These are phyloP conservation scores for Paramecium pentaurelia DNA, from an alignment of 73 alveolate genomes.

Conservation along the genomic window DNA sequence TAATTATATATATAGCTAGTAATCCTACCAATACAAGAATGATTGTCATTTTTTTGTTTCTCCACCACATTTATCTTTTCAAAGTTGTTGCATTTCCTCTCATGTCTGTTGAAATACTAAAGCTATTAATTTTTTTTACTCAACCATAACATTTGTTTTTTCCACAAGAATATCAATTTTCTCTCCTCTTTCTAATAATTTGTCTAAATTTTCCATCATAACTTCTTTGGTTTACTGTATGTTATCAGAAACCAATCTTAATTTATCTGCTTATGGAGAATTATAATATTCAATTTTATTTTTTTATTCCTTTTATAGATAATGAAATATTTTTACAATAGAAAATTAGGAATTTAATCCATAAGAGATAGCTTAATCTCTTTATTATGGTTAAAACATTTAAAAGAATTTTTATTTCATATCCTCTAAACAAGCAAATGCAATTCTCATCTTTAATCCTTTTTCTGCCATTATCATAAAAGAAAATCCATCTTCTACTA, in stretches of 20 bases:
- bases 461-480: constrained; percentile 59
- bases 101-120: constrained; percentile 43
- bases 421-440: constrained; percentile 59
- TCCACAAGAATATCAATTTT: constrained; percentile 53
- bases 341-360: constrained; percentile 11
- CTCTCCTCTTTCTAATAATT: constrained; percentile 64
- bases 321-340: not conserved
- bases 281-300: constrained; percentile 49
- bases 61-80: constrained; percentile 63
- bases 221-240: constrained; percentile 48
- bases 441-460: constrained; percentile 50
- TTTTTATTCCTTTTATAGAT: not conserved
- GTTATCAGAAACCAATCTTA: not conserved
- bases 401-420: not conserved
- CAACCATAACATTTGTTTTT: constrained; percentile 45
- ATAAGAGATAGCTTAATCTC: constrained; percentile 21
- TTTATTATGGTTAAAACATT: not conserved
- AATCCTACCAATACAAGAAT: constrained; percentile 26
- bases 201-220: constrained; percentile 62
- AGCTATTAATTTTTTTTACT: not conserved
- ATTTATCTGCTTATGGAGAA: constrained; percentile 59
- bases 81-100: constrained; percentile 50
- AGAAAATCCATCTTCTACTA: constrained; percentile 52
- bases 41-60: constrained; percentile 61
- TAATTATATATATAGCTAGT: not conserved